A percentile compares a stretch with the other conserved stretches of the same genome.
Evolutionary conservation across 2,329 filamentous ascomycete species (phyloP).

Genomic region (Xylariaceae sp.): DNA sequence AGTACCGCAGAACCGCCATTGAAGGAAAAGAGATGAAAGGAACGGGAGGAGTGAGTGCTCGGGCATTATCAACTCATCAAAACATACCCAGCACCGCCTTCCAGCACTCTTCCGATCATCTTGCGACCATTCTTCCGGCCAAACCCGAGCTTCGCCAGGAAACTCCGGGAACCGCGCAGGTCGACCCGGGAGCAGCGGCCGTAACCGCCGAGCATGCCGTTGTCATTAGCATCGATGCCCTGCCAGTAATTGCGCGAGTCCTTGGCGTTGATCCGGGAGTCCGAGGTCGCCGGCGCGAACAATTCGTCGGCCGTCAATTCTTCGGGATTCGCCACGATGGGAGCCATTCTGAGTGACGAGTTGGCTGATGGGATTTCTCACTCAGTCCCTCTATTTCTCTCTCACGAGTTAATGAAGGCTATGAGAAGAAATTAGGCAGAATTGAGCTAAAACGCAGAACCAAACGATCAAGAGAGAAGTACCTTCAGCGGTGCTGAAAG

Average conservation of each 20-base stretch:
- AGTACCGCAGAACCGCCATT: not conserved
- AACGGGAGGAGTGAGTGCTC: not conserved
- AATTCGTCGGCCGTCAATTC: not conserved
- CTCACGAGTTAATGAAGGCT: not conserved
- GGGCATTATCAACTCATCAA: too few relatives aligned
- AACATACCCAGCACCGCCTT: slow-evolving; percentile 41
- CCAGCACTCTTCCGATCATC: slow-evolving; percentile 30
- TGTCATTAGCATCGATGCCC: slow-evolving; percentile 40
- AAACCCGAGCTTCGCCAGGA: slow-evolving; percentile 63
- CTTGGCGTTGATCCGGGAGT: slow-evolving; percentile 25
- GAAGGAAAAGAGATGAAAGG: not conserved
- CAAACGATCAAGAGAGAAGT: not conserved
- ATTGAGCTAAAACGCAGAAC: too few relatives aligned
- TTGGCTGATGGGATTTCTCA: too few relatives aligned
- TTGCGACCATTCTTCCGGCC: slow-evolving; percentile 32
- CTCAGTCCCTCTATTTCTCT: not conserved
- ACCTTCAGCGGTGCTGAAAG: not conserved
- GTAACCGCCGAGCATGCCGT: slow-evolving; percentile 77
- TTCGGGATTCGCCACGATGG: too few relatives aligned
- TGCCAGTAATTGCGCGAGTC: slow-evolving; percentile 46
- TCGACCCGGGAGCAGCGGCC: slow-evolving; percentile 62
- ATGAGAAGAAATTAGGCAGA: too few relatives aligned
- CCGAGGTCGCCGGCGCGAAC: slow-evolving; percentile 5
- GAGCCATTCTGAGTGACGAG: too few relatives aligned
- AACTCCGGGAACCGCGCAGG: slow-evolving; percentile 63